These are phyloP conservation scores for Annulohypoxylon truncatum DNA, from an alignment of 2,329 filamentous ascomycete genomes.

Conservation along the genomic window DNA sequence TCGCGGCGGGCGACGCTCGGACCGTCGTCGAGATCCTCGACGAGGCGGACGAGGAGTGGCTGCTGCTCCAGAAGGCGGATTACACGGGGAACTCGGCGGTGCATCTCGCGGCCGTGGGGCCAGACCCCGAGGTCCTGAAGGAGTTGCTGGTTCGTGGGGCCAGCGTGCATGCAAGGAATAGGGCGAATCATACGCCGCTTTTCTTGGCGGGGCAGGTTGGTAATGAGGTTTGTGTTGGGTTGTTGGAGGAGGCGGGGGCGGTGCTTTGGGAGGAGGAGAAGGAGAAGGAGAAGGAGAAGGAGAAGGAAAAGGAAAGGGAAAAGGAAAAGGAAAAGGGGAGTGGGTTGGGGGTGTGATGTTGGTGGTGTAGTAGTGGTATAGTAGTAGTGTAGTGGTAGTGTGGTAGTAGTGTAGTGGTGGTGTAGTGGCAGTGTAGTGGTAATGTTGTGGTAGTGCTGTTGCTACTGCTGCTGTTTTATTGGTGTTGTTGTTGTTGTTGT, in stretches of 20 bases:
- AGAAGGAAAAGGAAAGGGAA: not conserved
- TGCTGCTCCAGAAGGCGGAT: slow-evolving; percentile 79
- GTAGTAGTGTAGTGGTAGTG: no score
- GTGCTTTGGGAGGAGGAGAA: slow-evolving; percentile 65
- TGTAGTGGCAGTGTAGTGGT: no score
- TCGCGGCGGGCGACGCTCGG: slow-evolving; percentile 75
- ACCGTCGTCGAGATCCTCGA: slow-evolving; percentile 75
- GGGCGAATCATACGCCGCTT: slow-evolving; percentile 73
- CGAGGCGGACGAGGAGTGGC: slow-evolving; percentile 64
- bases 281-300: slow-evolving; percentile 55
- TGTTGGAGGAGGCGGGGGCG: slow-evolving; percentile 70
- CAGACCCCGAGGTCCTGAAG: slow-evolving; percentile 65
- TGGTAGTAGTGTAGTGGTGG: no score
- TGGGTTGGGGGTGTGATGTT: not conserved
- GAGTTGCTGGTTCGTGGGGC: slow-evolving; percentile 70
- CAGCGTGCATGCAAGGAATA: slow-evolving; percentile 74
- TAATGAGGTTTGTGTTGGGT: slow-evolving; percentile 62
- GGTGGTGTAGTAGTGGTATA: no score
- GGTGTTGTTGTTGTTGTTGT: no score
- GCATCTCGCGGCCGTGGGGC: slow-evolving; percentile 67
- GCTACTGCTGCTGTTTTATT: no score
- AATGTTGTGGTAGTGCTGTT: no score
- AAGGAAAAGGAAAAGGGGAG: not conserved
- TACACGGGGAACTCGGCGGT: slow-evolving; percentile 83
- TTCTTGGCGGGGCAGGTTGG: slow-evolving; percentile 71